These are phyloP conservation scores for Kockiozyma suomiensis DNA, from an alignment of 805 yeast genomes.

Conservation along the genomic window DNA sequence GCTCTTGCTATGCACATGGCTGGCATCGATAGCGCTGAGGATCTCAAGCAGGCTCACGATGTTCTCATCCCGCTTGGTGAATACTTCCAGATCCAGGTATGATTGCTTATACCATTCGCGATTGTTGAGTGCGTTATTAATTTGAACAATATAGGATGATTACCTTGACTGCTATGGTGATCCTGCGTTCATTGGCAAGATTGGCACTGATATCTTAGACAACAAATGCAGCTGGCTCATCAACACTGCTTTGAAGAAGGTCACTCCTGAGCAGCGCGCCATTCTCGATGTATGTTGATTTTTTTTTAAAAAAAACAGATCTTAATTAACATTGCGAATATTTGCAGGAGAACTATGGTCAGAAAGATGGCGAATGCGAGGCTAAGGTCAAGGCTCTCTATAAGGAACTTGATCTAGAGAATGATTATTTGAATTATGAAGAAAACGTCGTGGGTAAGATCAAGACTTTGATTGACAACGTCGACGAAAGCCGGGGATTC, in stretches of 20 bases:
- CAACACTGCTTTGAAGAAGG: conserved; percentile 84
- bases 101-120: background rate
- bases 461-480: conserved; percentile 60
- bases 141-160: conserved; percentile 59
- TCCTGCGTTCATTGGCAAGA: conserved; percentile 96
- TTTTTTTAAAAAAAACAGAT: background rate
- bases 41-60: conserved; percentile 84
- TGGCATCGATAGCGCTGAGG: conserved; percentile 69
- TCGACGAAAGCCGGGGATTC: conserved; percentile 93
- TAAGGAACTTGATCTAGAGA: conserved; percentile 69
- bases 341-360: conserved; percentile 70
- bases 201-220: conserved; percentile 97
- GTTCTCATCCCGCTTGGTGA: conserved; percentile 94
- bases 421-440: conserved; percentile 78
- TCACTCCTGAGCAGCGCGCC: conserved; percentile 76
- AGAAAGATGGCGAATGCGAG: conserved; percentile 71
- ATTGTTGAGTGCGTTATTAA: background rate
- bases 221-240: conserved; percentile 98
- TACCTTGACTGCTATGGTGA: conserved; percentile 96
- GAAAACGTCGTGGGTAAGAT: conserved; percentile 70
- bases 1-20: conserved; percentile 95
- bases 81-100: conserved; percentile 88
- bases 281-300: conserved; percentile 59
- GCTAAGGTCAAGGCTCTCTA: conserved; percentile 71
- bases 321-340: conserved; percentile 26